phyloP scores from a whole-genome alignment of 495 filamentous ascomycete genomes.

The Trichoderma erinaceum region DNA sequence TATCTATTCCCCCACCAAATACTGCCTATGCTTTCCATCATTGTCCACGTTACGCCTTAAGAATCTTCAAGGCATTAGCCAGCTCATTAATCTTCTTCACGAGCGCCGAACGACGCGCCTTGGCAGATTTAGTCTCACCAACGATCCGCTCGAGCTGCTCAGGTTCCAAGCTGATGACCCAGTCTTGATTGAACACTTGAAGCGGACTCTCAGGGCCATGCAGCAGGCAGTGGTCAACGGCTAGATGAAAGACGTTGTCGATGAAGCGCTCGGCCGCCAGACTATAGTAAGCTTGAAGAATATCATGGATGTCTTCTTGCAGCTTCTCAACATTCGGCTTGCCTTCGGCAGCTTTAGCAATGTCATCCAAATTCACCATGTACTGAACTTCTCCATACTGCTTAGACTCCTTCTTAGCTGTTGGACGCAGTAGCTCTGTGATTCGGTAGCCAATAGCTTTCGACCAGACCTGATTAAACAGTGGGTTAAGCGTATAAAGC shows the following conservation, averaged over 20 bases:
- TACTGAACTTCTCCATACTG: conserved; percentile 15
- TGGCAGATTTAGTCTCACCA: conserved; percentile 24
- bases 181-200: conserved; percentile 24
- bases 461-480: background rate
- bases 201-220: conserved; percentile 26
- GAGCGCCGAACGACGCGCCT: background rate
- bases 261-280: conserved; percentile 51
- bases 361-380: conserved; percentile 20
- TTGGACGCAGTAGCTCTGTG: conserved; percentile 8
- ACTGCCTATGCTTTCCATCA: background rate
- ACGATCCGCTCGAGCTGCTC: conserved; percentile 35
- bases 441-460: conserved; percentile 15
- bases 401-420: conserved; percentile 19
- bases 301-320: conserved; percentile 51
- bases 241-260: conserved; percentile 44
- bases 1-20: no score
- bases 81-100: background rate
- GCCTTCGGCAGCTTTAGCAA: conserved; percentile 18
- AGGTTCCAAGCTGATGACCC: conserved; percentile 24
- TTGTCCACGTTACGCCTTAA: background rate
- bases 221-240: conserved; percentile 30
- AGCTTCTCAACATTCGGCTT: conserved; percentile 44
- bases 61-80: background rate
- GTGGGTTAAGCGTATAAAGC: conserved; percentile 1
- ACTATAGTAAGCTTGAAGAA: conserved; percentile 54